phyloP scores from a whole-genome alignment of 768 basidiomycete genomes.

The Paxillus involutus region DNA sequence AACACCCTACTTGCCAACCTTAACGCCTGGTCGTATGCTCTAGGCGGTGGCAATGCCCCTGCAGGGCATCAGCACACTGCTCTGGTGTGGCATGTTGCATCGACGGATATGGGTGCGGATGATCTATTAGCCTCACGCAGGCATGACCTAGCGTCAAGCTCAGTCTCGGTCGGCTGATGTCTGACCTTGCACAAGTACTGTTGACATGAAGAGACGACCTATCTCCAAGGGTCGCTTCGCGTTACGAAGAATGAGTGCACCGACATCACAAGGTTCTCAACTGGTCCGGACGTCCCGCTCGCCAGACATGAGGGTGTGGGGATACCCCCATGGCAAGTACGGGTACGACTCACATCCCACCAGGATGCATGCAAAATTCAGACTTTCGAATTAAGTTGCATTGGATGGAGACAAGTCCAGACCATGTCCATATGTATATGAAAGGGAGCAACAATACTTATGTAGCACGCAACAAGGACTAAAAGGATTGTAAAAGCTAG shows the following conservation, averaged over 20 bases:
- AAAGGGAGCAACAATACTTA: neutral
- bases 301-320: no score
- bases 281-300: no score
- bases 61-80: neutral
- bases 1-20: conserved; percentile 34
- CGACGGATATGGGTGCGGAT: neutral
- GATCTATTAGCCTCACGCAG: neutral
- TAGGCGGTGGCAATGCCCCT: neutral
- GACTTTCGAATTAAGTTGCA: neutral
- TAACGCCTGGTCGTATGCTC: conserved; percentile 22
- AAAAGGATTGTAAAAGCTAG: conserved; percentile 28
- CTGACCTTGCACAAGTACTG: neutral
- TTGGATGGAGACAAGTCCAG: neutral
- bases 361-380: no score
- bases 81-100: conserved; percentile 8
- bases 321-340: no score
- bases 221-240: neutral
- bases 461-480: neutral
- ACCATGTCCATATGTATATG: neutral
- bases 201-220: neutral
- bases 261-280: neutral
- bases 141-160: neutral
- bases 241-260: neutral
- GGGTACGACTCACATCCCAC: no score
- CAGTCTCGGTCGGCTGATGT: neutral